These are phyloP conservation scores for Aspergillus nanangensis DNA, from an alignment of 495 filamentous ascomycete species.

Conservation along the genomic window DNA sequence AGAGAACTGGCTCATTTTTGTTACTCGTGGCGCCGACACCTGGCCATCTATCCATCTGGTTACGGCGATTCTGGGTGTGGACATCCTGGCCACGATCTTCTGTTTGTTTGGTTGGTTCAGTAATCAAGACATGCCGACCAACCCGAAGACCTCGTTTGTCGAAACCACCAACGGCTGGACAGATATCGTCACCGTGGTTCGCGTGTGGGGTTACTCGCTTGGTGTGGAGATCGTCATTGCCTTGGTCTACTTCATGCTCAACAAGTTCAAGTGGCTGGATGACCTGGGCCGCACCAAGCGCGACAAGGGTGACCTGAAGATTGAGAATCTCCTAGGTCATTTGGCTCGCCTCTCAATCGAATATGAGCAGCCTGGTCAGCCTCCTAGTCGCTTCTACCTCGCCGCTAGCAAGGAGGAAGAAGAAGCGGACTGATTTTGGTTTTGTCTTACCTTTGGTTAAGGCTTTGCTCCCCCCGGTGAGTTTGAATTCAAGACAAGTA, in stretches of 20 bases:
- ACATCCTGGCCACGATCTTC: conserved; percentile 63
- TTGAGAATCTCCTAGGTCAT: conserved; percentile 71
- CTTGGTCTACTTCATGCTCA: conserved; percentile 69
- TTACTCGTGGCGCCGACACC: conserved; percentile 62
- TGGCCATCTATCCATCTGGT: conserved; percentile 66
- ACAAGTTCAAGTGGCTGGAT: conserved; percentile 61
- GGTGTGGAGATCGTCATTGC: conserved; percentile 72
- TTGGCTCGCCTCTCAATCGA: conserved; percentile 64
- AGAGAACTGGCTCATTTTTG: conserved; percentile 76
- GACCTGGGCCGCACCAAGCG: conserved; percentile 69
- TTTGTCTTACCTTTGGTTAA: background rate
- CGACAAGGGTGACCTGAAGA: conserved; percentile 61
- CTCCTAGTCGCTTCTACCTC: conserved; percentile 33
- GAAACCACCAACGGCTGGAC: conserved; percentile 59
- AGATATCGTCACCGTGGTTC: conserved; percentile 70
- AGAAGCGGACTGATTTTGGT: conserved; percentile 26
- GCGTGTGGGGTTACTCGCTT: conserved; percentile 73
- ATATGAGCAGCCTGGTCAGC: conserved; percentile 54
- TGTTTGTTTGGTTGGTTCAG: conserved; percentile 68
- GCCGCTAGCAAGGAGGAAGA: conserved; percentile 41
- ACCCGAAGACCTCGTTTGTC: conserved; percentile 33
- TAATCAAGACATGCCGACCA: conserved; percentile 41
- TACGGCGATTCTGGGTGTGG: conserved; percentile 62
- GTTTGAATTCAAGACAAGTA: too few species aligned
- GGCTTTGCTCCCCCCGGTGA: background rate